A percentile compares a stretch with the other conserved stretches of the same genome.
Conservation (phyloP, 306 rosid genomes). For the Pueraria montana region DNA sequence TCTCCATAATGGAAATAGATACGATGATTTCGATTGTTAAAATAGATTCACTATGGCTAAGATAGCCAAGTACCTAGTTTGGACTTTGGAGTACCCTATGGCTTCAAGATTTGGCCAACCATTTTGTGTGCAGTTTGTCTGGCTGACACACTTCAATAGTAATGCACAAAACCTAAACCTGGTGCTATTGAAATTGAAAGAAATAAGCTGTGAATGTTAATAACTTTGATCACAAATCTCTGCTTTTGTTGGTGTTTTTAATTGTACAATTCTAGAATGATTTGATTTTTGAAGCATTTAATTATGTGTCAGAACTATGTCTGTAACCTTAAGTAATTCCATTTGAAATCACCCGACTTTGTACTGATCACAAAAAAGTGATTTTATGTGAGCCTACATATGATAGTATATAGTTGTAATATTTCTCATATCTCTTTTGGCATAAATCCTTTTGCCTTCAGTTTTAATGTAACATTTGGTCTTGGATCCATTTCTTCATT, state of each 20-base stretch:
- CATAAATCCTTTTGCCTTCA: conserved; percentile 12
- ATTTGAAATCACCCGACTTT: conserved; percentile 19
- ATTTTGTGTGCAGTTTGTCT: conserved; percentile 20
- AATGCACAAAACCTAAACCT: not conserved
- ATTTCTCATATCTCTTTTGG: conserved; percentile 6
- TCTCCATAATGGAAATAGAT: not conserved
- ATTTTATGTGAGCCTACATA: conserved; percentile 1
- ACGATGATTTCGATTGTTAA: conserved; percentile 10
- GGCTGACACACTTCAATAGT: not conserved
- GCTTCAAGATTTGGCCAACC: conserved; percentile 31
- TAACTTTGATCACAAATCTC: conserved; percentile 10
- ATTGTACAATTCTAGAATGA: not conserved
- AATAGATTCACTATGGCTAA: conserved; percentile 6
- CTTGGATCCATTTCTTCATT: conserved; percentile 28
- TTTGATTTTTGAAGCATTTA: conserved; percentile 28
- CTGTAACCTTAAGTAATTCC: conserved; percentile 8
- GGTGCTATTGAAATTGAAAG: conserved; percentile 16
- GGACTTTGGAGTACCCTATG: conserved; percentile 13
- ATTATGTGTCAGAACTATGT: not conserved
- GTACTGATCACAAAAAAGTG: not conserved
- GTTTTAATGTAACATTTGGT: conserved; percentile 1
- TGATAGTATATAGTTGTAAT: conserved; percentile 2
- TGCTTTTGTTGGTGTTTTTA: conserved; percentile 3
- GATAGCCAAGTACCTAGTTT: conserved; percentile 25
- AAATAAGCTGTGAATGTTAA: conserved; percentile 4